Evolutionary conservation across 768 basidiomycete genomes (phyloP).

Genomic region (Amanita rubescens): DNA sequence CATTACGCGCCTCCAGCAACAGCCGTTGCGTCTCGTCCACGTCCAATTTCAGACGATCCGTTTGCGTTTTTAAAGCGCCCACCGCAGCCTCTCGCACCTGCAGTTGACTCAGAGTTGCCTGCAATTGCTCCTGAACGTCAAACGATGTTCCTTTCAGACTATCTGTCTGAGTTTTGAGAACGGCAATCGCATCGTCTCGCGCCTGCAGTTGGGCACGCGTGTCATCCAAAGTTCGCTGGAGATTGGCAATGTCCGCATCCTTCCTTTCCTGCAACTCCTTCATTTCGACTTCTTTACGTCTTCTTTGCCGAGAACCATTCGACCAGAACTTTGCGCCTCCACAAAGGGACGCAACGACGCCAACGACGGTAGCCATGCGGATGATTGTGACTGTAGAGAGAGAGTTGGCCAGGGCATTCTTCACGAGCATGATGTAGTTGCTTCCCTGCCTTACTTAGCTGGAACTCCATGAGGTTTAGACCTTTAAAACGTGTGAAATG

Average conservation of each 20-base stretch:
- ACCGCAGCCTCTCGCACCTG: not conserved
- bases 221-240: conserved; percentile 15
- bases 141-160: not conserved
- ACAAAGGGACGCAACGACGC: not conserved
- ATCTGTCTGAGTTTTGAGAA: not conserved
- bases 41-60: not conserved
- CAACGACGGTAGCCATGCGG: conserved; percentile 6
- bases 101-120: not conserved
- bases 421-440: conserved; percentile 12
- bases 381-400: conserved; percentile 10
- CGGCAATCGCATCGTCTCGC: conserved; percentile 13
- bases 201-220: conserved; percentile 15
- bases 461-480: conserved; percentile 25
- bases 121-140: not conserved
- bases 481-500: conserved; percentile 19
- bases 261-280: conserved; percentile 5
- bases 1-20: not conserved
- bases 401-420: conserved; percentile 9
- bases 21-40: not conserved
- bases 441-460: not conserved
- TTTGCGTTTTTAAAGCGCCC: not conserved
- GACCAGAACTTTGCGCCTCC: not conserved
- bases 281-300: conserved; percentile 2
- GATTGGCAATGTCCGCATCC: conserved; percentile 10
- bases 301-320: not conserved